These are phyloP conservation scores for Alternaria angustiovoidea DNA, from an alignment of 2,329 filamentous ascomycete species.

Conservation along the genomic window DNA sequence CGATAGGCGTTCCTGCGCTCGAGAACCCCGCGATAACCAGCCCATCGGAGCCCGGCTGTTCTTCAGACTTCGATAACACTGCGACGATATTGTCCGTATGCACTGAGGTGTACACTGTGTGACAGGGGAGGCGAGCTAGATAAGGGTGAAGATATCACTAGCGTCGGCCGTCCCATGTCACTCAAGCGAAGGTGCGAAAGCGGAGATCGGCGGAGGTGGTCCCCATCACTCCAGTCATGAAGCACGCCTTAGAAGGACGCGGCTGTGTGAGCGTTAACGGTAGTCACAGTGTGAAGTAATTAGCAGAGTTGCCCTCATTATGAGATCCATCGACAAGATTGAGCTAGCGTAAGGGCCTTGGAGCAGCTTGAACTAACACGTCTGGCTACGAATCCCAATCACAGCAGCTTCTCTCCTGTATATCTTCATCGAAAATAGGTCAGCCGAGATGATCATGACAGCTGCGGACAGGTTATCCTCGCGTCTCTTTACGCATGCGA, in stretches of 20 bases:
- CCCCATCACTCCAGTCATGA: background rate
- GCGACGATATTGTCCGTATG: background rate
- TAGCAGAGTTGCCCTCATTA: background rate
- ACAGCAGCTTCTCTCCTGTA: background rate
- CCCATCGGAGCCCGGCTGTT: slow-evolving; percentile 2
- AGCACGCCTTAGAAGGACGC: background rate
- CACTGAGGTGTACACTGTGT: background rate
- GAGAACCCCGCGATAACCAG: background rate
- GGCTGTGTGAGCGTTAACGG: background rate
- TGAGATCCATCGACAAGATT: background rate
- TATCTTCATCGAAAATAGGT: background rate
- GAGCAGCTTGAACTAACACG: background rate
- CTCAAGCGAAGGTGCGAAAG: slow-evolving; percentile 1
- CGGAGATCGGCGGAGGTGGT: background rate
- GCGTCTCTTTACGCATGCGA: slow-evolving; percentile 58
- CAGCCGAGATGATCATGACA: background rate
- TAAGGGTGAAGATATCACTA: slow-evolving; percentile 8
- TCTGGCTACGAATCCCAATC: background rate
- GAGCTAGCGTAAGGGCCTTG: background rate
- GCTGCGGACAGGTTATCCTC: background rate
- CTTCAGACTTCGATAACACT: background rate
- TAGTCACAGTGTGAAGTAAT: background rate
- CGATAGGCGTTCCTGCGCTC: slow-evolving; percentile 9
- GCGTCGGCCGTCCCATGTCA: slow-evolving; percentile 15
- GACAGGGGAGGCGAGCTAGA: slow-evolving; percentile 1